Evolutionary conservation across 306 rosid genomes (phyloP), one percentile per base, ranked within the genome.

Genomic region (Dicorynia guianensis): DNA sequence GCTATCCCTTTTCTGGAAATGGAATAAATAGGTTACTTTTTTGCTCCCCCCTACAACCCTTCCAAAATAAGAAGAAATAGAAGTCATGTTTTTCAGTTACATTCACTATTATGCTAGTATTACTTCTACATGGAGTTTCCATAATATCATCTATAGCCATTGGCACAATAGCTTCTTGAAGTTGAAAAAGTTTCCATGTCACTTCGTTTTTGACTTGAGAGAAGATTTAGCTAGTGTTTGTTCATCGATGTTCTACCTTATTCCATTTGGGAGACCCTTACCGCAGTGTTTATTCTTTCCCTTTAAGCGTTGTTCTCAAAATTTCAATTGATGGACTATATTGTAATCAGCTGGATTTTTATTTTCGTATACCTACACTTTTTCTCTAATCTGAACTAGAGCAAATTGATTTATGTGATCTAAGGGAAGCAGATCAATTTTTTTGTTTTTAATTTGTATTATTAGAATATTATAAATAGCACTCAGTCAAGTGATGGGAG

Each of bases 101-200:
- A 40, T 18, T 70, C 61, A 19, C 20, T 56, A 14, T 40, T 53
- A 55, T 55, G 7, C 12, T 10, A n/a, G 25, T 43, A 15, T 44
- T 72, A 35, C 19, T 59, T 7, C 75, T 38, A 52, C 10, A 19
- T 56, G 70, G 13, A 49, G 63, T 12, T 20, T 65, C 71, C 17
- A 44, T 7, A 20, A 20, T 65, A 40, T 63, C 33, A 25, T 43
- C 42, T 43, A 11, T 44, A 57, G 20, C 57, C 30, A 38, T 36
- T 61, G 12, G 33, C 34, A 34, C 34, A 9, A 15, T 38, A 14
- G 17, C 48, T n/a, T 14, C 14, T 63, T 63, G 34, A 52, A 33
- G 15, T 17, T 53, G 17, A 50, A 19, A 36, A 42, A 13, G n/a
- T 20, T 25, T 25, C 76, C 66, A 9, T 43, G 44, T 5, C 35